phyloP scores from a whole-genome alignment of 805 yeast species.

The Yamadazyma tumulicola region DNA sequence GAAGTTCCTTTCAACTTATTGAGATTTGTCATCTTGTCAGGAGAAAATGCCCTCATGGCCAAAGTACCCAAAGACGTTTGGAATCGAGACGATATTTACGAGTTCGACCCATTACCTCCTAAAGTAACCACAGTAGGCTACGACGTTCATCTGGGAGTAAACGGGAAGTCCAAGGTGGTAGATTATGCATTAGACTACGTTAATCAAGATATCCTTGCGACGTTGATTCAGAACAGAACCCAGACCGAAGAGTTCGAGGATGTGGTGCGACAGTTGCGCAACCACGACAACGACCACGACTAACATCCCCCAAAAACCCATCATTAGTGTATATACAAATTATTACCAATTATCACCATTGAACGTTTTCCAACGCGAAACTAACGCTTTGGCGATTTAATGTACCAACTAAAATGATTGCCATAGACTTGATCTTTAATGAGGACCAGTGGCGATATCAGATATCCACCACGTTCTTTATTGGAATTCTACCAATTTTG shows the following conservation, averaged over 20 bases:
- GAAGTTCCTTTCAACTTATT: conserved; percentile 60
- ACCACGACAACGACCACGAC: conserved; percentile 8
- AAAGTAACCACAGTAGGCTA: conserved; percentile 27
- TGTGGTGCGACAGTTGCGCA: conserved; percentile 19
- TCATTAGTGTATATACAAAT: no score
- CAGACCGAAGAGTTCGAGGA: conserved; percentile 24
- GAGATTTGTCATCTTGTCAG: conserved; percentile 66
- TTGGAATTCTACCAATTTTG: conserved; percentile 32
- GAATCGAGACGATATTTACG: conserved; percentile 59
- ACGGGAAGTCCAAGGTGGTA: conserved; percentile 15
- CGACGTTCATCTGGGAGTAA: conserved; percentile 31
- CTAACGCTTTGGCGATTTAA: no score
- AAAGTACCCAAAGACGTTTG: conserved; percentile 60
- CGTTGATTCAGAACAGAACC: conserved; percentile 36
- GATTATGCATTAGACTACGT: conserved; percentile 40
- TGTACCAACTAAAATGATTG: conserved; percentile 28
- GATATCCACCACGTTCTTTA: conserved; percentile 41
- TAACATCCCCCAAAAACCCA: not conserved
- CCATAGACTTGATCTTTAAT: conserved; percentile 37
- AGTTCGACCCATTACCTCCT: conserved; percentile 75
- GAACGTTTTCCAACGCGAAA: no score
- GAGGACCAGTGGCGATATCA: conserved; percentile 45
- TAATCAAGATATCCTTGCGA: conserved; percentile 44
- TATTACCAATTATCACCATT: no score
- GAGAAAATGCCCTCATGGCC: conserved; percentile 69